phyloP scores from a whole-genome alignment of 805 yeast species.

The Yarrowia divulgata region DNA sequence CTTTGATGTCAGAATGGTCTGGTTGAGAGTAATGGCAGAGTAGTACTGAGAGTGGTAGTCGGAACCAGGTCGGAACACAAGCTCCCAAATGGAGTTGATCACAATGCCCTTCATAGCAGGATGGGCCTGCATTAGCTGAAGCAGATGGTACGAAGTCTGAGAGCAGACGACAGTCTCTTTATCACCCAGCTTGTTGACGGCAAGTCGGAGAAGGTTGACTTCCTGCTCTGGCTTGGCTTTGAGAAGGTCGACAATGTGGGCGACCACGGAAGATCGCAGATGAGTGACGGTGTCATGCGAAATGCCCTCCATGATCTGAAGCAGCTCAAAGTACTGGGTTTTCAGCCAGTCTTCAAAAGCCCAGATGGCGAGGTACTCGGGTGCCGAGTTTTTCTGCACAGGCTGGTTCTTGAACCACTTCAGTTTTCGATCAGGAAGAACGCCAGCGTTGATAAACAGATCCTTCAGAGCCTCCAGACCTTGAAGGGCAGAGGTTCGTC shows the following conservation, averaged over 20 bases:
- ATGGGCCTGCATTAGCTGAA: conserved; percentile 85
- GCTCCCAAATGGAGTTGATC: conserved; percentile 79
- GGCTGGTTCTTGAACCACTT: conserved; percentile 80
- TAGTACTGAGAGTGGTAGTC: conserved; percentile 91
- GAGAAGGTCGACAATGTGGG: conserved; percentile 79
- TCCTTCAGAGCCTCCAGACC: conserved; percentile 90
- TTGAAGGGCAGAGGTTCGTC: conserved; percentile 91
- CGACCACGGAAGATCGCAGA: conserved; percentile 78
- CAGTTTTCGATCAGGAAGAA: conserved; percentile 83
- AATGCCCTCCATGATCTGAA: conserved; percentile 76
- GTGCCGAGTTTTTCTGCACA: conserved; percentile 55
- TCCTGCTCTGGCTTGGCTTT: conserved; percentile 96
- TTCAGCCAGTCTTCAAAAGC: conserved; percentile 92
- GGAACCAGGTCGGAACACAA: conserved; percentile 69
- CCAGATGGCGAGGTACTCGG: conserved; percentile 69
- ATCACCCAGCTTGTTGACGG: conserved; percentile 95
- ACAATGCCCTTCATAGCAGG: conserved; percentile 93
- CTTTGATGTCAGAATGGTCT: conserved; percentile 81
- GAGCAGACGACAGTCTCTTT: conserved; percentile 89
- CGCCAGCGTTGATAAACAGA: conserved; percentile 74
- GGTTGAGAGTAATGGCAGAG: conserved; percentile 86
- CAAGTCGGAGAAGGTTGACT: conserved; percentile 83
- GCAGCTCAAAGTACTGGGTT: conserved; percentile 72
- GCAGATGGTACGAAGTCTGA: conserved; percentile 79
- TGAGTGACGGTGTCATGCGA: conserved; percentile 92